A percentile compares a stretch with the other conserved stretches of the same genome.
Evolutionary conservation across 1,139 yeast genomes (phyloP).

Genomic region (Kluyveromyces sp.): DNA sequence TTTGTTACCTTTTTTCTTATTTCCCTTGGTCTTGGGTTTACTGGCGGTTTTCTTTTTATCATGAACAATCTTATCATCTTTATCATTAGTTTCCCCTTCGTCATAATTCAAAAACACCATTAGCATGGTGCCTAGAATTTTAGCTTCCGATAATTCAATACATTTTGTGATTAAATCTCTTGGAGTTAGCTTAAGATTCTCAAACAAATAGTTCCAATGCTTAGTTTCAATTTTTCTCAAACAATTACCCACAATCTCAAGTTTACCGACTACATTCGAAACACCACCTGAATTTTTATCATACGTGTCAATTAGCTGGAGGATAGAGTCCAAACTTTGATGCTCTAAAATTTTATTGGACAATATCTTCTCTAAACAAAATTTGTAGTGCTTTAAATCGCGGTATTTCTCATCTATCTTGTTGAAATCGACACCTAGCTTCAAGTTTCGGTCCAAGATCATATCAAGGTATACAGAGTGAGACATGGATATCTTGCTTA

Average conservation of each 20-base stretch:
- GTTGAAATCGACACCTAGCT: conserved; percentile 10
- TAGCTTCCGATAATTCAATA: conserved; percentile 36
- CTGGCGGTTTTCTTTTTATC: background rate
- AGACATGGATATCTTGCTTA: conserved; percentile 18
- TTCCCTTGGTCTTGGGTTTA: background rate
- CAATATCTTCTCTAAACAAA: conserved; percentile 26
- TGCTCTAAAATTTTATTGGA: conserved; percentile 33
- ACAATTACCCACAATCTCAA: conserved; percentile 48
- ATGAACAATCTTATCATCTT: background rate
- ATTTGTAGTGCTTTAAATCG: conserved; percentile 22
- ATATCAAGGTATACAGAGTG: conserved; percentile 27
- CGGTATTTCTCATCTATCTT: conserved; percentile 18
- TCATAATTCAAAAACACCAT: conserved; percentile 41
- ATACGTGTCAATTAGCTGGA: conserved; percentile 35
- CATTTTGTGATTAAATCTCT: conserved; percentile 33
- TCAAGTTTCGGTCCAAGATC: conserved; percentile 16
- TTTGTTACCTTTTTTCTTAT: background rate
- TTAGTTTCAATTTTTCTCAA: conserved; percentile 59
- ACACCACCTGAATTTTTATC: conserved; percentile 11
- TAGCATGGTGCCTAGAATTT: conserved; percentile 38
- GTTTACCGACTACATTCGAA: conserved; percentile 25
- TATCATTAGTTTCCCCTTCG: conserved; percentile 5
- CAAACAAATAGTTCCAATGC: conserved; percentile 51
- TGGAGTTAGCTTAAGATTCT: conserved; percentile 34
- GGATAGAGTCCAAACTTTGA: conserved; percentile 41